Evolutionary conservation across 306 rosid species (phyloP).

Genomic region (Prunus persica): Prunus_persica_NCBIv2 NC_034014.1:24590501-24591000

Average conservation of each 20-base stretch:
- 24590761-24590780: background rate
- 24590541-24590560: background rate
- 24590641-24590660: background rate
- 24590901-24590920: background rate
- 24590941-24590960: constrained; percentile 5
- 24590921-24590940: background rate
- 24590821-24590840: background rate
- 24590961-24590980: background rate
- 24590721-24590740: background rate
- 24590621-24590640: background rate
- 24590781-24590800: background rate
- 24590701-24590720: background rate
- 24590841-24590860: background rate
- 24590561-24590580: background rate
- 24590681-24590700: background rate
- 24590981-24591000: background rate
- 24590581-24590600: background rate
- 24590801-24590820: background rate
- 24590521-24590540: background rate
- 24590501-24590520: background rate
- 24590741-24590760: background rate
- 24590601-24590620: background rate
- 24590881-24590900: no score
- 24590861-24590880: no score
- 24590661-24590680: no score